These are phyloP conservation scores for Phytophthora hybrid DNA, from an alignment of 352 stramenopile genomes.

Conservation along the genomic window DNA sequence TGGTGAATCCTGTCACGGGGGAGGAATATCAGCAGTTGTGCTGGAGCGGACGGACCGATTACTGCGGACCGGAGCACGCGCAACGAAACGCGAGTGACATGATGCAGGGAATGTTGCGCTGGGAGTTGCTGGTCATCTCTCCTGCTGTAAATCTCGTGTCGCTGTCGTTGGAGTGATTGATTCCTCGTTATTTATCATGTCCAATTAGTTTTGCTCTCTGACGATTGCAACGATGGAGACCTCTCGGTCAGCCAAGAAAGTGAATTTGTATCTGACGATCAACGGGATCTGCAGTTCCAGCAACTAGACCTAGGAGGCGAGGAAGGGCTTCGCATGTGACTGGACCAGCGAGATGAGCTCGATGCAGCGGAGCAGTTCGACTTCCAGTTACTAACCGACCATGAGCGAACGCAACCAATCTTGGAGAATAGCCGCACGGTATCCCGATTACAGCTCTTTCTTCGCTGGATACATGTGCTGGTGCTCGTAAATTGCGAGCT, in stretches of 20 bases:
- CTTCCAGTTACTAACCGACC: constrained; percentile 36
- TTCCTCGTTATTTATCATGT: constrained; percentile 13
- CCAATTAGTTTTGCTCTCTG: neutral
- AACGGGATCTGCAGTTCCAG: constrained; percentile 27
- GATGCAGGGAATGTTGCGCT: constrained; percentile 47
- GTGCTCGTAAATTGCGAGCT: constrained; percentile 1
- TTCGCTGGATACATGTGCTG: constrained; percentile 24
- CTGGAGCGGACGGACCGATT: constrained; percentile 51
- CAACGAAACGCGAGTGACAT: constrained; percentile 48
- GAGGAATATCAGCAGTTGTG: constrained; percentile 42
- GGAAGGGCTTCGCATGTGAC: constrained; percentile 15
- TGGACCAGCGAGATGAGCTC: constrained; percentile 27
- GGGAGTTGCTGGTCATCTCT: constrained; percentile 46
- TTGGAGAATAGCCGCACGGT: constrained; percentile 39
- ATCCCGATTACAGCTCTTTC: constrained; percentile 35
- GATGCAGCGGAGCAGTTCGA: constrained; percentile 41
- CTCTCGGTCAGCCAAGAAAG: too few relatives aligned
- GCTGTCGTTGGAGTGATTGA: constrained; percentile 29
- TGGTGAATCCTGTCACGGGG: constrained; percentile 36
- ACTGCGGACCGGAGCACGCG: constrained; percentile 44
- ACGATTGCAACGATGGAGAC: too few relatives aligned
- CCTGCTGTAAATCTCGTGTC: constrained; percentile 38
- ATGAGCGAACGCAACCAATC: constrained; percentile 39
- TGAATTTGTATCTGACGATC: too few relatives aligned
- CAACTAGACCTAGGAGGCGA: constrained; percentile 15